Conservation (phyloP, 208 protist species). For the Leptomonas pyrrhocoris region DNA sequence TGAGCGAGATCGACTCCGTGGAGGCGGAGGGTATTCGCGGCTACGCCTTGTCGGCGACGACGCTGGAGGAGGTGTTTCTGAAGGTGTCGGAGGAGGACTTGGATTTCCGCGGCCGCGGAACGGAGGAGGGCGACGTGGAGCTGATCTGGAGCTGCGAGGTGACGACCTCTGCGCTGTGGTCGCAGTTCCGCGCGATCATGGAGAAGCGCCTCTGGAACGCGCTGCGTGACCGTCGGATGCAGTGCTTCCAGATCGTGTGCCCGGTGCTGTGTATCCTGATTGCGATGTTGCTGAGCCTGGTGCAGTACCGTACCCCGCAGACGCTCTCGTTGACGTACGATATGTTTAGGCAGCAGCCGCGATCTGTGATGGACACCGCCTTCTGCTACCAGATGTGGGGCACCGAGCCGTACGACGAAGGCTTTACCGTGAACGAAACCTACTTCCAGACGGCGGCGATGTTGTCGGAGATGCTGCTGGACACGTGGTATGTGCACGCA, state of each 20-base stretch:
- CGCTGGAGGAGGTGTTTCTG: slow-evolving; percentile 13
- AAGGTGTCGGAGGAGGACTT: slow-evolving; percentile 18
- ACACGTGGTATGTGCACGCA: no score
- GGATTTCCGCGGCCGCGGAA: neutral
- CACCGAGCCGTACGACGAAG: no score
- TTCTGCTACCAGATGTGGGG: no score
- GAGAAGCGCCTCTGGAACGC: slow-evolving; percentile 59
- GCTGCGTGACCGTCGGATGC: slow-evolving; percentile 67
- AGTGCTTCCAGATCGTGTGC: slow-evolving; percentile 76
- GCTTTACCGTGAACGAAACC: no score
- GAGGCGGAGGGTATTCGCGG: slow-evolving; percentile 8
- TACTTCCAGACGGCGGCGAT: no score
- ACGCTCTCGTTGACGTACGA: slow-evolving; percentile 41
- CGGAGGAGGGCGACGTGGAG: slow-evolving; percentile 4
- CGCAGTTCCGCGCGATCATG: slow-evolving; percentile 68
- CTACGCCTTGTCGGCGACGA: slow-evolving; percentile 10
- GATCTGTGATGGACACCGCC: no score
- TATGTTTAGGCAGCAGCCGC: slow-evolving; percentile 31
- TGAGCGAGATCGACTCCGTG: slow-evolving; percentile 9
- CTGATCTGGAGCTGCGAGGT: slow-evolving; percentile 24
- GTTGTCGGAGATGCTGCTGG: no score
- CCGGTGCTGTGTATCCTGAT: slow-evolving; percentile 66
- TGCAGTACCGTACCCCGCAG: slow-evolving; percentile 40
- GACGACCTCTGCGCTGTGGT: neutral
- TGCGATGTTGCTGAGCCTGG: slow-evolving; percentile 67